Conservation (phyloP, 441 rosid species). For the Jatropha podagrica region DNA sequence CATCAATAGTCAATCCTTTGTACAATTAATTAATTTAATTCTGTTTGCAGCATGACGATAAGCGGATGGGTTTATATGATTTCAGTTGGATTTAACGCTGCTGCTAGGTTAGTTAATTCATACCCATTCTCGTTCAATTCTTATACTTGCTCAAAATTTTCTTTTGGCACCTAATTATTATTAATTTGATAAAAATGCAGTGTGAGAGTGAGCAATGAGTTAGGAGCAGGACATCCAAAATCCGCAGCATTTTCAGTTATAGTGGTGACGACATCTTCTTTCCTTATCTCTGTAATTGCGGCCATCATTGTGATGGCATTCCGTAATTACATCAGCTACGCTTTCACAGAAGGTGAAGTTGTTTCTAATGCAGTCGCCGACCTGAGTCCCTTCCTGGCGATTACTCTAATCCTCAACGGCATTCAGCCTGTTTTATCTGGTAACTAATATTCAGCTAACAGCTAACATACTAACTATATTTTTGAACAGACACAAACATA, state of each 20-base stretch:
- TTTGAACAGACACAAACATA: too few relatives aligned
- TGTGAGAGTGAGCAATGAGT: conserved; percentile 31
- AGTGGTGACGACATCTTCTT: conserved; percentile 31
- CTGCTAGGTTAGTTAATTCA: conserved; percentile 41
- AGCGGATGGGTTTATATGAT: conserved; percentile 48
- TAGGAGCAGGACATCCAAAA: conserved; percentile 31
- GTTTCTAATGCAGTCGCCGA: conserved; percentile 39
- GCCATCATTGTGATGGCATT: conserved; percentile 27
- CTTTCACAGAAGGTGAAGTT: conserved; percentile 36
- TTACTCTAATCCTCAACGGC: conserved; percentile 30
- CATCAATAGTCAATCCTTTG: too few relatives aligned
- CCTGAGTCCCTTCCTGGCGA: conserved; percentile 31
- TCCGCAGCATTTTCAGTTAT: conserved; percentile 27
- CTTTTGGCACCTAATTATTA: too few relatives aligned
- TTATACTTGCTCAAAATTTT: too few relatives aligned
- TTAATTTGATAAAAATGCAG: neutral
- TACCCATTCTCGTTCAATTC: too few relatives aligned
- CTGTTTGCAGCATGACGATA: conserved; percentile 44
- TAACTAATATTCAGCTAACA: neutral
- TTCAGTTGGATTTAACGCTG: conserved; percentile 57
- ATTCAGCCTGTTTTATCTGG: conserved; percentile 36
- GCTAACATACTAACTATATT: neutral
- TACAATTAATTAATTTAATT: neutral
- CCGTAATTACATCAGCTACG: conserved; percentile 32
- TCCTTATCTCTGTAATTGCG: conserved; percentile 32